Base-by-base conservation (phyloP, 1,284 basidiomycete genomes). In the Clitocybe nebularis region DNA sequence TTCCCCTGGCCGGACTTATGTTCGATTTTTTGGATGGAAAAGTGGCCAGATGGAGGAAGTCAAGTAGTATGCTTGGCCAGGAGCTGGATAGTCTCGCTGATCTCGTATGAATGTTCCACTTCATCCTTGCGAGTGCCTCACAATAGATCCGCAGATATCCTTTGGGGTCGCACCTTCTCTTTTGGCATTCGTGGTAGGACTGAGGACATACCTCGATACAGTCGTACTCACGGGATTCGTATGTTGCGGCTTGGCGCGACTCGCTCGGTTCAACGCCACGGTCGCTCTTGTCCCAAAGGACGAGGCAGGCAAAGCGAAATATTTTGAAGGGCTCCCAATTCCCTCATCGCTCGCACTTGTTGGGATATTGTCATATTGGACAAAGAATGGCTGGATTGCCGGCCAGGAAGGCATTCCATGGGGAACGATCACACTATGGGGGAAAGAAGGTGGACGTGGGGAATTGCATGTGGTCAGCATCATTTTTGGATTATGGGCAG, bases 1-100 rank as follows among this genome's bases (percentile, higher is more conserved):
- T 95, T 57, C 96, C 96, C 10, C 72, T 98, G 40, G 89, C 89
- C 19, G 96, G 96, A n/a, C 85, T 97, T 53, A 85, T 96, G 71
- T 99, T 99, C 67, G 96, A 99, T 66, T 92, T 96, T 52, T 70
- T 99, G 36, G 96, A 99, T 61, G 96, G 96, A 42, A 98, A 97
- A 67, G 92, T 99, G 21, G 96, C 96, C 13, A 74, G 96, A 50
- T 98, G 94, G 94, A 83, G 93, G 61, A 94, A 93, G 49, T 91
- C 91, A 44, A 89, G 83, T 47, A 93, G 89, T 54, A 87, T 99
- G 81, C 74, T 99, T n/a, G 96, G 96, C 1, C 96, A 99, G 67
- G 96, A 99, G 64, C 75, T 99, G 43, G 96, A 99, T 69, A 92
- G 88, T 62, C 72, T 99, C 43, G 96, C 96, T 19, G 96, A 99